Evolutionary conservation across 305 asterid genomes (phyloP), one percentile per base, ranked within the genome.

Genomic region (Galium porrigens): DNA sequence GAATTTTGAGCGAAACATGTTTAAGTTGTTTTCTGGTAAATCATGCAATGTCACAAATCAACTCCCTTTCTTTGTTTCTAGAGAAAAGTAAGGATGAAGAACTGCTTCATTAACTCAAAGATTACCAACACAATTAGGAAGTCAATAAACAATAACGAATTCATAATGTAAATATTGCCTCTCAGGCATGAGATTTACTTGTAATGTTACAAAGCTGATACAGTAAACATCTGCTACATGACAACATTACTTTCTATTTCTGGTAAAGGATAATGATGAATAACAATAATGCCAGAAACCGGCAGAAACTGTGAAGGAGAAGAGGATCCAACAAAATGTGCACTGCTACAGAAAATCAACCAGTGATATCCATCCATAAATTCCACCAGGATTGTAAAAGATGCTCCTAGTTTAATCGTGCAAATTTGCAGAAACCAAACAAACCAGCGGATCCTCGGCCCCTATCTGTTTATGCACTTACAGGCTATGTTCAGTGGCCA

Each of bases 401-500:
- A 60, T 30, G 72, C 68, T 66, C 61, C 60, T 6, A 46, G 61
- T 15, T 55, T 22, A 48, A 65, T 37, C 9, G 0, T 25, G 55
- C 69, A 61, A 37, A 58, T 10, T 20, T 29, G 46, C 34, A 44
- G 52, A 65, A 46, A 17, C 61, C 74, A 37, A 54, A 58, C 66
- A 56, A 49, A 34, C 61, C 58, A 68, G 15, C 25, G 25, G 64
- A n/a, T 11, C 29, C 62, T 63, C 37, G 6, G n/a, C 33, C 15
- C 10, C 18, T 48, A 41, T 27, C 7, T 42, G 54, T 34, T 20
- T 41, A 57, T 29, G 62, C 55, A 36, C 59, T 54, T 25, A 37
- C 60, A 61, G 22, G 48, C 54, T 4, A 42, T 12, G 53, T 74
- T 73, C 78, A 86, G 74, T 76, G 80, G 71, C 86, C 91, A n/a